Evolutionary conservation across 768 basidiomycete genomes (phyloP).

Genomic region (Serpula lacrymans): DNA sequence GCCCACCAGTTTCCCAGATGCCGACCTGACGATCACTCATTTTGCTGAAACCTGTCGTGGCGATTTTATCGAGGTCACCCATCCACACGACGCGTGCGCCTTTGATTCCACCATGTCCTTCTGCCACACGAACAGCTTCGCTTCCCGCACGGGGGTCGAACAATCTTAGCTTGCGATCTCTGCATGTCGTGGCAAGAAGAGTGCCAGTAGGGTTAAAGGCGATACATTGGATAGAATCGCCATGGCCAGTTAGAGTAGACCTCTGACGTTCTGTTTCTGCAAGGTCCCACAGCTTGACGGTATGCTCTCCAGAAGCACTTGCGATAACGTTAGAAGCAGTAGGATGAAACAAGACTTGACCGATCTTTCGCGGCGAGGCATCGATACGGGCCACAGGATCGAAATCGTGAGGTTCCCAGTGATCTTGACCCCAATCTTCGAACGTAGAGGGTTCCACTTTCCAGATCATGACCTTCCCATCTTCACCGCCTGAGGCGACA

Average conservation of each 20-base stretch:
- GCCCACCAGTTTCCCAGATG: constrained; percentile 83
- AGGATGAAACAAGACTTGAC: constrained; percentile 93
- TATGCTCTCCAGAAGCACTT: constrained; percentile 77
- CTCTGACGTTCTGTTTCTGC: constrained; percentile 65
- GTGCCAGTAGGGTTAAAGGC: constrained; percentile 81
- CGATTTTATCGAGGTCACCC: constrained; percentile 84
- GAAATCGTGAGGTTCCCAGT: constrained; percentile 80
- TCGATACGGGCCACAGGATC: constrained; percentile 81
- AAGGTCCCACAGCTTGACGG: constrained; percentile 90
- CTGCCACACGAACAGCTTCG: constrained; percentile 77
- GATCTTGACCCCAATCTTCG: constrained; percentile 81
- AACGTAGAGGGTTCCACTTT: constrained; percentile 68
- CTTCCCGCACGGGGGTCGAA: constrained; percentile 86
- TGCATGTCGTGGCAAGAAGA: constrained; percentile 81
- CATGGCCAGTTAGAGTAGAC: constrained; percentile 66
- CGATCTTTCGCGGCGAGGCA: constrained; percentile 83
- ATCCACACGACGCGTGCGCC: constrained; percentile 87
- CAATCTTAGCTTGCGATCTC: constrained; percentile 88
- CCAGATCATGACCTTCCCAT: constrained; percentile 92
- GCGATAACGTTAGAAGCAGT: constrained; percentile 86
- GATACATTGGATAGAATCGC: constrained; percentile 84
- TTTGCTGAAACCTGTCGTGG: constrained; percentile 94
- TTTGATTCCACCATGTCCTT: constrained; percentile 93
- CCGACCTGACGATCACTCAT: constrained; percentile 92
- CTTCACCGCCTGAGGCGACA: constrained; percentile 91